A percentile compares a stretch with the other conserved stretches of the same genome.
Conservation (phyloP, 225 moss, liverwort and hornwort genomes). For the Polytrichum commune region DNA sequence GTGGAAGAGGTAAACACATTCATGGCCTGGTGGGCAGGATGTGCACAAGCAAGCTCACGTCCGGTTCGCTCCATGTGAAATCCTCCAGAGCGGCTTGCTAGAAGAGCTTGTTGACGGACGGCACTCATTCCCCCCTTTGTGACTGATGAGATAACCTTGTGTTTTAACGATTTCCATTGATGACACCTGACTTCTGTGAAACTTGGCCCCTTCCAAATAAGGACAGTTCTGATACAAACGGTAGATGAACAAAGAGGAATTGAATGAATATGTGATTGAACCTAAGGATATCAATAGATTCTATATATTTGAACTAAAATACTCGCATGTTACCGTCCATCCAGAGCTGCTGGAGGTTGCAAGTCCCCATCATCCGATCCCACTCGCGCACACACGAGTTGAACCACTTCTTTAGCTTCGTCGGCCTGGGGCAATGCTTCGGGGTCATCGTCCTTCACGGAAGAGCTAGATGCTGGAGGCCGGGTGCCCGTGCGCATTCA, state of each 20-base stretch:
- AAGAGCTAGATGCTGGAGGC: slow-evolving; percentile 5
- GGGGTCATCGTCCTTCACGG: slow-evolving; percentile 1
- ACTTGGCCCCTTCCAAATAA: too few relatives aligned
- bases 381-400: neutral
- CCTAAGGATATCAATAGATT: too few relatives aligned
- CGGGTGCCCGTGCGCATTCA: neutral
- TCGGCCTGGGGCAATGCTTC: neutral
- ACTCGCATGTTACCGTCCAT: slow-evolving; percentile 4
- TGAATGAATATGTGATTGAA: too few relatives aligned
- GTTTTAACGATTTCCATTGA: too few relatives aligned
- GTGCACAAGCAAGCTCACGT: neutral
- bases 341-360: slow-evolving; percentile 4
- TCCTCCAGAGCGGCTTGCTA: slow-evolving; percentile 5
- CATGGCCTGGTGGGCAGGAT: neutral
- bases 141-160: too few relatives aligned
- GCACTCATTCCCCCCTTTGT: neutral
- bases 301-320: neutral
- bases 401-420: slow-evolving; percentile 4
- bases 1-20: slow-evolving; percentile 1
- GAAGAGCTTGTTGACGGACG: neutral
- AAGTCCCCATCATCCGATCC: slow-evolving; percentile 4
- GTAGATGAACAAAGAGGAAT: too few relatives aligned
- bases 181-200: too few relatives aligned
- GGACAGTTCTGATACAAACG: too few relatives aligned
- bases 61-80: neutral